These are phyloP conservation scores for Cystofilobasidium macerans DNA, from an alignment of 768 basidiomycete species.

Conservation along the genomic window DNA sequence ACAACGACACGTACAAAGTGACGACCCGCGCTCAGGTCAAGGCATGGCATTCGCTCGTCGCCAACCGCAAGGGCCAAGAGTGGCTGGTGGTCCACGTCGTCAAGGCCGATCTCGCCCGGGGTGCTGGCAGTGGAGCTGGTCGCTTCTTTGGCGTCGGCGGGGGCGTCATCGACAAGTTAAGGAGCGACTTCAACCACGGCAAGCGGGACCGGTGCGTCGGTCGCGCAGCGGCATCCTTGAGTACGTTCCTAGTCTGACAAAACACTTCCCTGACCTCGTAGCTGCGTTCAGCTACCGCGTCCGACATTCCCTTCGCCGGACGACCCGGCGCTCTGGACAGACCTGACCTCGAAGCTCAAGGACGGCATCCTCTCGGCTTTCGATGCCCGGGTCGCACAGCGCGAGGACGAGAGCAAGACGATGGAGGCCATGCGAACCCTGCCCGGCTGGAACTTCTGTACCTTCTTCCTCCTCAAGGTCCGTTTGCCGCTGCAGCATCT, in stretches of 20 bases:
- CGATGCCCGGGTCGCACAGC: constrained; percentile 59
- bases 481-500: constrained; percentile 21
- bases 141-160: constrained; percentile 71
- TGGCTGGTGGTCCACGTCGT: constrained; percentile 44
- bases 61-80: constrained; percentile 68
- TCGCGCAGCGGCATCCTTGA: constrained; percentile 70
- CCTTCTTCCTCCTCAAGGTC: constrained; percentile 91
- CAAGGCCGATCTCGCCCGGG: neutral
- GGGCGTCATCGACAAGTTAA: constrained; percentile 77
- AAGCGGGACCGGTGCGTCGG: constrained; percentile 64
- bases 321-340: constrained; percentile 74
- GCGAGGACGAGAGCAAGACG: constrained; percentile 81
- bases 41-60: constrained; percentile 68
- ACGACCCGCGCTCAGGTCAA: constrained; percentile 74
- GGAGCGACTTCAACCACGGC: constrained; percentile 78
- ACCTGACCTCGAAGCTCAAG: constrained; percentile 76
- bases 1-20: constrained; percentile 64
- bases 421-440: constrained; percentile 80
- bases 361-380: constrained; percentile 78
- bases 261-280: constrained; percentile 33
- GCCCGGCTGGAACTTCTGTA: constrained; percentile 98
- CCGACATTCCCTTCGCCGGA: constrained; percentile 50
- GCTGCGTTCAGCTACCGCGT: constrained; percentile 72
- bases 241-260: constrained; percentile 25
- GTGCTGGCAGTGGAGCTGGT: constrained; percentile 44